These are phyloP conservation scores for Lanmaoa rubissima DNA, from an alignment of 768 basidiomycete species.

Conservation along the genomic window DNA sequence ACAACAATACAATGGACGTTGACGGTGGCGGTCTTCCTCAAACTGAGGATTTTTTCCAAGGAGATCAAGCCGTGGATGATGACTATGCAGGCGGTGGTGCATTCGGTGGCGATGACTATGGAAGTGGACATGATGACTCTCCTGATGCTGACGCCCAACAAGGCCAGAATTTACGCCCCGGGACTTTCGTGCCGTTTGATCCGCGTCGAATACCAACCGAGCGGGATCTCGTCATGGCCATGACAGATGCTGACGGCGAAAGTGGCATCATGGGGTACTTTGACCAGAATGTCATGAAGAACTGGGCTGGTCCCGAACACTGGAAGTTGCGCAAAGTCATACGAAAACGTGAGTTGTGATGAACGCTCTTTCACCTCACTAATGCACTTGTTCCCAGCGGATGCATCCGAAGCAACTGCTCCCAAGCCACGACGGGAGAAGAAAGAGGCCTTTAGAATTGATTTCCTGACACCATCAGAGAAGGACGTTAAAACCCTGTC, in stretches of 20 bases:
- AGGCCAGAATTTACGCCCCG: constrained; percentile 39
- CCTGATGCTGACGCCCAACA: constrained; percentile 42
- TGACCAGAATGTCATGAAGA: constrained; percentile 81
- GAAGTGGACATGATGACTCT: constrained; percentile 40
- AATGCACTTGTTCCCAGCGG: constrained; percentile 33
- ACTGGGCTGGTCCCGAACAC: constrained; percentile 99
- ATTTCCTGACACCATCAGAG: constrained; percentile 63
- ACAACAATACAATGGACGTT: constrained; percentile 36
- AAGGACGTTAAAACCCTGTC: constrained; percentile 59
- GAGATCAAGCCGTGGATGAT: constrained; percentile 54
- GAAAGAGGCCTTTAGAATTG: constrained; percentile 82
- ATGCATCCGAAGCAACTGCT: constrained; percentile 50
- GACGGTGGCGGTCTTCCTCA: constrained; percentile 40
- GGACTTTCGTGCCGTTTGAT: constrained; percentile 76
- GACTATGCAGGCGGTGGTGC: constrained; percentile 40
- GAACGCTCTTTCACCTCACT: neutral
- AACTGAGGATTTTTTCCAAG: constrained; percentile 67
- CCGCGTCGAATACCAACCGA: constrained; percentile 75
- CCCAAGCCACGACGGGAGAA: constrained; percentile 59
- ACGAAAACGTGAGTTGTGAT: constrained; percentile 58
- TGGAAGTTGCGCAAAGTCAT: constrained; percentile 92
- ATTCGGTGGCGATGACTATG: constrained; percentile 45
- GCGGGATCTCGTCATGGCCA: constrained; percentile 81
- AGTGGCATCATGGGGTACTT: constrained; percentile 80
- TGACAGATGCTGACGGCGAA: constrained; percentile 66